Evolutionary conservation across 2,329 filamentous ascomycete species (phyloP).

Genomic region (Teratosphaeria gauchensis): DNA sequence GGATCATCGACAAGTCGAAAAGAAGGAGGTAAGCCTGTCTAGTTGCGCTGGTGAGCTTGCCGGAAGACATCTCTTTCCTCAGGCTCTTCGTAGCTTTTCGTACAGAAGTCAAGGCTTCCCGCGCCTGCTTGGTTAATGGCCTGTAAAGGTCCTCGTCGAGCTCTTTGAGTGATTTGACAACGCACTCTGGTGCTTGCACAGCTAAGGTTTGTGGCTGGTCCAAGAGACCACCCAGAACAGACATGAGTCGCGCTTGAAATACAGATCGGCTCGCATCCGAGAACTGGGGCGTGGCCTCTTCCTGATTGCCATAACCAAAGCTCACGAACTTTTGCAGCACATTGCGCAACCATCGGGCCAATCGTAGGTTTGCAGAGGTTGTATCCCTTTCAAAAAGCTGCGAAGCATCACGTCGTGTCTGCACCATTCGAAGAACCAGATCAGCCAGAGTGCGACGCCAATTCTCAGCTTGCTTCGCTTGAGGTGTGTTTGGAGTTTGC

Average conservation of each 20-base stretch:
- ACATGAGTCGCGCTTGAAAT: constrained; percentile 46
- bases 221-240: constrained; percentile 44
- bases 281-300: constrained; percentile 9
- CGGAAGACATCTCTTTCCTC: neutral
- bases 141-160: constrained; percentile 2
- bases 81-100: constrained; percentile 13
- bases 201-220: constrained; percentile 17
- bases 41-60: neutral
- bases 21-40: constrained; percentile 60
- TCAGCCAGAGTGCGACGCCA: constrained; percentile 45
- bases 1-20: constrained; percentile 73
- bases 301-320: constrained; percentile 27
- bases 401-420: constrained; percentile 23
- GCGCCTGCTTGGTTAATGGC: constrained; percentile 3
- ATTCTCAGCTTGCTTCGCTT: constrained; percentile 35
- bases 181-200: constrained; percentile 5
- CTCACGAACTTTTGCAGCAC: constrained; percentile 11
- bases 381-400: constrained; percentile 10
- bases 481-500: constrained; percentile 36
- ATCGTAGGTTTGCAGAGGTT: constrained; percentile 5
- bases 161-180: neutral
- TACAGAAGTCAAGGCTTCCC: constrained; percentile 10
- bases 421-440: constrained; percentile 42
- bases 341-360: constrained; percentile 18
- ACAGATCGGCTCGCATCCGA: constrained; percentile 37